Base-by-base conservation (phyloP, 2,329 filamentous ascomycete species). In the Claviceps digitariae region DNA sequence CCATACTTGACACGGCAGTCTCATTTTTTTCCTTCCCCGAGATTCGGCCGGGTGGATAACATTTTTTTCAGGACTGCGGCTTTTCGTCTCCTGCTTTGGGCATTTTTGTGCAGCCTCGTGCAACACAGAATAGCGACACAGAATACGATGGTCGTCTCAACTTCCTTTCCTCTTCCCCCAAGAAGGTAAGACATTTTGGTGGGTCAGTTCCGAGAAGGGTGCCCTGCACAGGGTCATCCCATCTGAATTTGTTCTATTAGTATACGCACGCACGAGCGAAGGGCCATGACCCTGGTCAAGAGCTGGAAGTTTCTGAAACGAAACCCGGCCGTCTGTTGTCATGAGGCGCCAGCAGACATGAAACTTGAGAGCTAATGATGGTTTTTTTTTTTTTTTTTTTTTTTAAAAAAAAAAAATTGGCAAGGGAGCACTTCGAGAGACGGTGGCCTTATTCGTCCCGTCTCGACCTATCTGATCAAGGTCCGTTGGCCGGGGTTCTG, bases 261-360 rank as follows among this genome's bases (percentile, higher is more conserved):
- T 17, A 38, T 7, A 38, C 13, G 34, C 34, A 17, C 34, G 34
- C 34, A 38, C 15, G 34, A 38, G 34, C 17, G 12, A 23, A 43
- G 41, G 44, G 44, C 44, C n/a, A n/a, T 27, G 13, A 27, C 46
- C 53, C 45, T 43, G 50, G 38, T 54, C 53, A 20, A 46, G 34
- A 23, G 45, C 49, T 27, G 44, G 44, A 48, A 48, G 34, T 40
- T 48, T 49, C 17, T 52, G 50, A 54, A 54, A 54, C 53, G 43
- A 21, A 4, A n/a, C 49, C 49, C 15, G 48, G 45, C 38, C 38
- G n/a, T 31, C 25, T 29, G 21, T 34, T 34, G 48, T 38, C 50
- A 13, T 25, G 12, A 15, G 15, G 36, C 48, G 38, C 20, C 44
- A 7, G n/a, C 48, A 31, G 34, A 21, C 21, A 44, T 51, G 36